These are phyloP conservation scores for Galeopsis tetrahit DNA, from an alignment of 257 asterid species.

Conservation along the genomic window DNA sequence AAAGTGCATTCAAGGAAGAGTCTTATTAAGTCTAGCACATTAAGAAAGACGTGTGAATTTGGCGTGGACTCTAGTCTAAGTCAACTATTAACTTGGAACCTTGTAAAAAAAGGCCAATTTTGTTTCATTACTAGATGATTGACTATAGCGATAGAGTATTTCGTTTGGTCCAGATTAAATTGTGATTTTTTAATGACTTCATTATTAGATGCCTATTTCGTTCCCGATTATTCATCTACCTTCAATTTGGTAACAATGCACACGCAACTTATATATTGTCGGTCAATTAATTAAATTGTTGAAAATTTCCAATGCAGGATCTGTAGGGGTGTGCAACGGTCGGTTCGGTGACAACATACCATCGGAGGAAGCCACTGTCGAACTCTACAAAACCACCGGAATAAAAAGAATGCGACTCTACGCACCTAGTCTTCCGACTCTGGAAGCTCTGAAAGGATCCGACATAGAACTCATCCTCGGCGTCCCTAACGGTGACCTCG, in stretches of 20 bases:
- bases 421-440: slow-evolving; percentile 23
- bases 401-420: slow-evolving; percentile 41
- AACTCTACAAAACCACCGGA: slow-evolving; percentile 32
- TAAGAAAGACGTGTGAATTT: not conserved
- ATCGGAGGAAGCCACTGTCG: slow-evolving; percentile 32
- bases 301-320: not conserved
- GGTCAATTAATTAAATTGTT: too few species aligned
- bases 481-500: slow-evolving; percentile 36
- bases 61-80: not conserved
- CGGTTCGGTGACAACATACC: slow-evolving; percentile 33
- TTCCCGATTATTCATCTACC: too few species aligned
- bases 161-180: too few species aligned
- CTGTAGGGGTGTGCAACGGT: slow-evolving; percentile 45
- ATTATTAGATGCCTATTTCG: too few species aligned
- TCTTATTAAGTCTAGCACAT: not conserved
- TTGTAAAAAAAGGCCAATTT: too few species aligned
- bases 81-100: too few species aligned
- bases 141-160: too few species aligned
- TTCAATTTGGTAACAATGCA: too few species aligned
- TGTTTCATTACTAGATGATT: too few species aligned
- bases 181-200: too few species aligned
- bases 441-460: slow-evolving; percentile 38
- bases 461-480: slow-evolving; percentile 45
- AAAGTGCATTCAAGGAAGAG: not conserved
- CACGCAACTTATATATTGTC: too few species aligned